Evolutionary conservation across 495 filamentous ascomycete species (phyloP).

Genomic region (Aspergillus olivimuriae): DNA sequence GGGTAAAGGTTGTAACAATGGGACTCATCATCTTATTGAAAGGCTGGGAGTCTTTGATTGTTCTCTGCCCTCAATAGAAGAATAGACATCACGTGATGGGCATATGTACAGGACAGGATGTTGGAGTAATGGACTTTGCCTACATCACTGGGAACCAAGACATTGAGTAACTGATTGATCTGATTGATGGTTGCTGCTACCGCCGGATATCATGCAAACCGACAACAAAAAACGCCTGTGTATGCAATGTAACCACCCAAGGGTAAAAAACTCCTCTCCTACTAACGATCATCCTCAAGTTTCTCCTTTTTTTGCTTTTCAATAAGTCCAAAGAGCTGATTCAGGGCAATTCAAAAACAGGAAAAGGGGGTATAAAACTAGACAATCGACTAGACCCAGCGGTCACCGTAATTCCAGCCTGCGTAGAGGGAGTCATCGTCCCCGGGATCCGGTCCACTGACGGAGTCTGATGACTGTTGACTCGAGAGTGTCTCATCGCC

Average conservation of each 20-base stretch:
- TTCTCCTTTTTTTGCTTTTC: background rate
- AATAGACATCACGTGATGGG: slow-evolving; percentile 13
- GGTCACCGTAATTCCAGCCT: slow-evolving; percentile 13
- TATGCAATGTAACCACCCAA: slow-evolving; percentile 1
- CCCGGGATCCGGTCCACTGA: background rate
- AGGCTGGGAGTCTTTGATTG: no score
- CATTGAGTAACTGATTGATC: no score
- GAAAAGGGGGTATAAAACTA: slow-evolving; percentile 7
- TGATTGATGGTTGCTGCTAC: no score
- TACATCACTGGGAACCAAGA: no score
- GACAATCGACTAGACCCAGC: slow-evolving; percentile 11
- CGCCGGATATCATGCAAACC: no score
- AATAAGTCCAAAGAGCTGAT: background rate
- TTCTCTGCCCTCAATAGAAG: slow-evolving; percentile 18
- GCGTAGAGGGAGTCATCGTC: slow-evolving; percentile 10
- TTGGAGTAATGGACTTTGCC: no score
- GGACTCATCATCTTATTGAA: slow-evolving; percentile 10
- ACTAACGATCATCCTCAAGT: background rate
- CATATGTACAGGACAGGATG: no score
- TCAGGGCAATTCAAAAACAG: background rate
- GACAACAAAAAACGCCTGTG: background rate
- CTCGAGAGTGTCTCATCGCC: slow-evolving; percentile 1
- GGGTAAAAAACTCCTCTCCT: background rate
- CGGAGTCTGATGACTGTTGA: background rate
- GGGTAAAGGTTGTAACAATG: slow-evolving; percentile 11